Percentiles rank a stretch among this genome's conserved stretches.
Evolutionary conservation across 116 monocot species (phyloP).

Genomic region (Papilionanthe hybrid): DNA sequence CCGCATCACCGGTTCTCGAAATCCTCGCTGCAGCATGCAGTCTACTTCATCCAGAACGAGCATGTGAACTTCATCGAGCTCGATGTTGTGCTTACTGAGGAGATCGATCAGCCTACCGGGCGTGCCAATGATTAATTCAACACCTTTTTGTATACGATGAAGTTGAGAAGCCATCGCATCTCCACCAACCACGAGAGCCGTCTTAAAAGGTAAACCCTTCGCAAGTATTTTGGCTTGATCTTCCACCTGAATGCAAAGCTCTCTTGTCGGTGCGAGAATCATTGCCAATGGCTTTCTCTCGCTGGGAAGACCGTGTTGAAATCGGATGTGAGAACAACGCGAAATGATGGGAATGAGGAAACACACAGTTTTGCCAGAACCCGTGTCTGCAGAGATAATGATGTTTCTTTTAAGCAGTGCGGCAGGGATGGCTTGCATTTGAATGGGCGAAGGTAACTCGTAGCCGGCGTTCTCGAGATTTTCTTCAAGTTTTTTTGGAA

Average conservation of each 20-base stretch:
- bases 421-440: constrained; percentile 76
- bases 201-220: constrained; percentile 82
- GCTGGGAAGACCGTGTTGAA: not conserved
- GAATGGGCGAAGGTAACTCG: constrained; percentile 73
- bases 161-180: constrained; percentile 69
- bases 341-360: constrained; percentile 72
- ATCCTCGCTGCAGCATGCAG: constrained; percentile 75
- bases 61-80: constrained; percentile 46
- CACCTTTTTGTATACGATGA: constrained; percentile 54
- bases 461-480: constrained; percentile 67
- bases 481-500: constrained; percentile 55
- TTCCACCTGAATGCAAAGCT: constrained; percentile 81
- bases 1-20: constrained; percentile 79
- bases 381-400: constrained; percentile 76
- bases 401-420: constrained; percentile 48
- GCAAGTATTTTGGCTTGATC: constrained; percentile 76
- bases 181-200: constrained; percentile 83
- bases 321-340: constrained; percentile 26
- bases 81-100: constrained; percentile 51
- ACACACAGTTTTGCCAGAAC: constrained; percentile 79
- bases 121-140: constrained; percentile 70
- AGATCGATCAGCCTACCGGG: constrained; percentile 89
- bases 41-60: constrained; percentile 90
- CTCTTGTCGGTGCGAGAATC: constrained; percentile 78
- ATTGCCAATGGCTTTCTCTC: constrained; percentile 53